Conservation (phyloP, 495 filamentous ascomycete genomes). For the Chaetomium fimeti region DNA sequence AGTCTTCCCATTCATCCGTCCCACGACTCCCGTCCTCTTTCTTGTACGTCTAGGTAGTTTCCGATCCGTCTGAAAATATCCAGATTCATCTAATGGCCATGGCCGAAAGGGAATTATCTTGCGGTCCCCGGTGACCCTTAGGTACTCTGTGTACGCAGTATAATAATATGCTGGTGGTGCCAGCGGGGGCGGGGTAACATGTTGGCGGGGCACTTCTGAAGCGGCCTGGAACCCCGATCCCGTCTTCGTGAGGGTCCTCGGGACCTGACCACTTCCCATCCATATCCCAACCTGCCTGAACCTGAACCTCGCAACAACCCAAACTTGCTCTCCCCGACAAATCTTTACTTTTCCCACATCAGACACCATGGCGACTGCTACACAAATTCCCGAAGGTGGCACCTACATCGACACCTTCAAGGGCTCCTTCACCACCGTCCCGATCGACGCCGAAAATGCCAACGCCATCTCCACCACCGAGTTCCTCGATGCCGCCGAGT, state of each 20-base stretch:
- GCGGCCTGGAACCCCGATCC: background rate
- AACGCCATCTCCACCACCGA: slow-evolving; percentile 78
- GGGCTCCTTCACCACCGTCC: slow-evolving; percentile 77
- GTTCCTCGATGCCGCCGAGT: slow-evolving; percentile 89
- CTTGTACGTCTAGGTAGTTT: too few relatives aligned
- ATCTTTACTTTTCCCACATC: background rate
- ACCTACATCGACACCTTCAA: slow-evolving; percentile 85
- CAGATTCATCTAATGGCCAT: too few relatives aligned
- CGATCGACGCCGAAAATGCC: slow-evolving; percentile 65
- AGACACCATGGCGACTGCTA: slow-evolving; percentile 42
- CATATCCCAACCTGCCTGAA: slow-evolving; percentile 3
- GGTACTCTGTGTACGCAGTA: too few relatives aligned
- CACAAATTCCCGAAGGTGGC: slow-evolving; percentile 56
- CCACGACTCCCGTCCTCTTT: too few relatives aligned
- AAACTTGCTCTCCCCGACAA: slow-evolving; percentile 8
- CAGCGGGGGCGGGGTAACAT: slow-evolving; percentile 3
- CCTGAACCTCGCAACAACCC: slow-evolving; percentile 11
- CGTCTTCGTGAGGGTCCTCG: background rate
- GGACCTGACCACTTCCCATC: slow-evolving; percentile 9
- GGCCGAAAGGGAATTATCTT: too few relatives aligned
- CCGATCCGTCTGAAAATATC: too few relatives aligned
- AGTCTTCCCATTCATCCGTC: background rate
- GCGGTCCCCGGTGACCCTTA: too few relatives aligned
- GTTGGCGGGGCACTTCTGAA: slow-evolving; percentile 3
- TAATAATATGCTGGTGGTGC: background rate